These are phyloP conservation scores for Phoma sp. DNA, from an alignment of 2,329 filamentous ascomycete genomes.

Conservation along the genomic window DNA sequence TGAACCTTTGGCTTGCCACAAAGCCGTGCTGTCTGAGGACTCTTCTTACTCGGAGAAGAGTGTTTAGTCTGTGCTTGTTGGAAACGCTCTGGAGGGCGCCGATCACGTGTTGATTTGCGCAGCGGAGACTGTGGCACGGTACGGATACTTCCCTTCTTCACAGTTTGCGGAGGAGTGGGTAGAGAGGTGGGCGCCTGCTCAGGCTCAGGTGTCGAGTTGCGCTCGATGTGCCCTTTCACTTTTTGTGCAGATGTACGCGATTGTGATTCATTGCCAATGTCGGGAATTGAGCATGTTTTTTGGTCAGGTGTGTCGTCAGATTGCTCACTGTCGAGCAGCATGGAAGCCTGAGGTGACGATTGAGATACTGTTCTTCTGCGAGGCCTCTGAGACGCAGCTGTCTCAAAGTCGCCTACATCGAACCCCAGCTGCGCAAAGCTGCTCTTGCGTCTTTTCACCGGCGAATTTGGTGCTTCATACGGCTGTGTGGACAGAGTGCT, in stretches of 20 bases:
- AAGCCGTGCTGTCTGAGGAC: neutral
- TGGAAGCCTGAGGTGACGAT: neutral
- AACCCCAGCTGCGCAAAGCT: neutral
- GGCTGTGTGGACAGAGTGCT: neutral
- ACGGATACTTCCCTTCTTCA: neutral
- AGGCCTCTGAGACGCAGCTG: conserved; percentile 10
- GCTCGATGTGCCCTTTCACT: conserved; percentile 1
- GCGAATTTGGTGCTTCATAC: neutral
- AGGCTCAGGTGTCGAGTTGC: neutral
- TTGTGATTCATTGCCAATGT: too few relatives aligned
- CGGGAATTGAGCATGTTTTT: neutral
- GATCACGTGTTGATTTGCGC: conserved; percentile 4
- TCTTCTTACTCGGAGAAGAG: neutral
- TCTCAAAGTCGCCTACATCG: conserved; percentile 1
- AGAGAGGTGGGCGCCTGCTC: neutral
- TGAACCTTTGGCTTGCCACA: neutral
- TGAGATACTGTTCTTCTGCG: neutral
- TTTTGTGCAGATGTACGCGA: neutral
- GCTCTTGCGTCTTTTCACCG: neutral
- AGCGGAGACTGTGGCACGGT: neutral
- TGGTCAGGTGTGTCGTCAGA: neutral
- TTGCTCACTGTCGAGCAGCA: neutral
- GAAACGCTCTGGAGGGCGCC: conserved; percentile 1
- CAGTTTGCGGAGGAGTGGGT: conserved; percentile 4
- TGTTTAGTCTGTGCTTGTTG: neutral